Percentiles rank a stretch among this genome's conserved stretches.
Conservation (phyloP, 345 rosid genomes). For the Eucalyptus sp. region DNA sequence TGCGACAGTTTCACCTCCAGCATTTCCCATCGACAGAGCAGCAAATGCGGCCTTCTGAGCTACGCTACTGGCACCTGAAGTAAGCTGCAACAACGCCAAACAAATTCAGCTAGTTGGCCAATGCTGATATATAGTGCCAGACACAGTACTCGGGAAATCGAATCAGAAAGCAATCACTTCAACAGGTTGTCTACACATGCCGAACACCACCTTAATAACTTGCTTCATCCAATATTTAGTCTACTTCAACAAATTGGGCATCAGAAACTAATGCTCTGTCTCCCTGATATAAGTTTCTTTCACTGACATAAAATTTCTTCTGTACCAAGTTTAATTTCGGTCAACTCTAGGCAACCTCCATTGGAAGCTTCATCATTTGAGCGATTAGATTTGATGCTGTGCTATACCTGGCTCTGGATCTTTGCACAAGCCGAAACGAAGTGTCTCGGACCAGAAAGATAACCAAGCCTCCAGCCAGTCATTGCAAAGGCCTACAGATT, state of each 20-base stretch:
- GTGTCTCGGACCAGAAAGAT: constrained; percentile 83
- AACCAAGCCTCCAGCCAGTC: constrained; percentile 99
- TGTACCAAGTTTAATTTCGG: neutral
- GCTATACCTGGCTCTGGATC: constrained; percentile 87
- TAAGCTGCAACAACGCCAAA: constrained; percentile 17
- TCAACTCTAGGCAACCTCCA: neutral
- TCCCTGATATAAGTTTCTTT: neutral
- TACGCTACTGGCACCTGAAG: constrained; percentile 91
- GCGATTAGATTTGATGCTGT: neutral
- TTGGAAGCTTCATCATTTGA: neutral
- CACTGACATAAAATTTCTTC: neutral
- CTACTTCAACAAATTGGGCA: neutral
- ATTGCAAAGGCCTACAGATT: constrained; percentile 84
- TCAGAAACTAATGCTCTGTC: neutral
- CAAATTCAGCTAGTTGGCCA: neutral
- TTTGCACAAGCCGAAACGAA: constrained; percentile 87
- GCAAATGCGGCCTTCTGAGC: constrained; percentile 88
- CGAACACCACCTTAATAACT: neutral
- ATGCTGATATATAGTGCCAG: neutral
- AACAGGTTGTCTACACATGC: neutral
- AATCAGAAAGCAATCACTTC: neutral
- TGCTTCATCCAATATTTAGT: neutral
- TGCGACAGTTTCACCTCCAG: constrained; percentile 82
- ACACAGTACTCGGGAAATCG: neutral
- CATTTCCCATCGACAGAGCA: constrained; percentile 78